Evolutionary conservation across 805 yeast genomes (phyloP).

Genomic region (Lachancea sp.): DNA sequence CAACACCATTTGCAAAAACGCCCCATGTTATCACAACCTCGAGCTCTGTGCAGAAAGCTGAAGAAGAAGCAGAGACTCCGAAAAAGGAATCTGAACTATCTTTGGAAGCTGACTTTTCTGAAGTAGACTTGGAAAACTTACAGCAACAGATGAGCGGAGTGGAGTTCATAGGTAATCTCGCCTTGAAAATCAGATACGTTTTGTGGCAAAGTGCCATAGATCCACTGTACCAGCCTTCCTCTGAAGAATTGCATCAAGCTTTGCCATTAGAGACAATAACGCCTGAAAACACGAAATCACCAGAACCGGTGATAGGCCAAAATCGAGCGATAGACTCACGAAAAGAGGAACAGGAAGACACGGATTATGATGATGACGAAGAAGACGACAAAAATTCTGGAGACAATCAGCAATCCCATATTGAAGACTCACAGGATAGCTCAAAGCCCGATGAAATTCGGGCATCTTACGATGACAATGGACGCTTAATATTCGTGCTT

Average conservation of each 20-base stretch:
- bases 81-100: slow-evolving; percentile 3
- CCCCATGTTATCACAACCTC: not conserved
- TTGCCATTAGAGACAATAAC: slow-evolving; percentile 1
- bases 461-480: slow-evolving; percentile 14
- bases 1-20: not conserved
- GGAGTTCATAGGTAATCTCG: slow-evolving; percentile 47
- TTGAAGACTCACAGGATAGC: not conserved
- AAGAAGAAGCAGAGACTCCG: slow-evolving; percentile 1
- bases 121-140: slow-evolving; percentile 36
- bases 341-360: slow-evolving; percentile 35
- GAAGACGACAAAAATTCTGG: slow-evolving; percentile 32
- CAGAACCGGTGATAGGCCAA: not conserved
- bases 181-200: slow-evolving; percentile 59
- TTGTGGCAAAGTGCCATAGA: slow-evolving; percentile 57
- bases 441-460: slow-evolving; percentile 3
- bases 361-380: slow-evolving; percentile 33
- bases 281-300: not conserved
- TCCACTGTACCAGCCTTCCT: slow-evolving; percentile 13
- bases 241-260: not conserved
- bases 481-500: slow-evolving; percentile 27
- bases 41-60: slow-evolving; percentile 12
- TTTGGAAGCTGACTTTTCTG: slow-evolving; percentile 32
- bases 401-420: slow-evolving; percentile 12
- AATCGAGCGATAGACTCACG: slow-evolving; percentile 5
- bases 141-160: slow-evolving; percentile 39